These are phyloP conservation scores for Entophlyctis luteolus DNA, from an alignment of 192 early-diverging fungal species.

Conservation along the genomic window DNA sequence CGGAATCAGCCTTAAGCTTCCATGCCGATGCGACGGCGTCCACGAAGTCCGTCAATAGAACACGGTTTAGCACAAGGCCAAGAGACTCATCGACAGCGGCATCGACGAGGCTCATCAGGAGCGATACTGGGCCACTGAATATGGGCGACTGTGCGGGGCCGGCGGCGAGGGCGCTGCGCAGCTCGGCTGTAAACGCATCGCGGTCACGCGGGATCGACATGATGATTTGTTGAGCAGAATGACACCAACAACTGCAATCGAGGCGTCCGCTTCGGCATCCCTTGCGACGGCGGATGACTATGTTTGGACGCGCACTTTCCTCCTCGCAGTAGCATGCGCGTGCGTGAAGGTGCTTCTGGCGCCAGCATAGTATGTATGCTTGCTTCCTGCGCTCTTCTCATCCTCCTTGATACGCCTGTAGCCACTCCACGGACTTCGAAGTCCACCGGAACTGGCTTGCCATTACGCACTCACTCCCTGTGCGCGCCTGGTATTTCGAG, in stretches of 20 bases:
- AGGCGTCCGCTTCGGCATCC: neutral
- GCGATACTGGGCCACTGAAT: too few relatives aligned
- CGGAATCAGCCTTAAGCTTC: conserved; percentile 35
- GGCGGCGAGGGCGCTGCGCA: too few relatives aligned
- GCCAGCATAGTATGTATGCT: neutral
- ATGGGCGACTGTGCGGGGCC: too few relatives aligned
- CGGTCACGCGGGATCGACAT: too few relatives aligned
- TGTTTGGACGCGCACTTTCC: neutral
- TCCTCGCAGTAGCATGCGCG: neutral
- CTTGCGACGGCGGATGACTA: neutral
- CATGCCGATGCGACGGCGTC: conserved; percentile 18
- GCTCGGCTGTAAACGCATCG: too few relatives aligned
- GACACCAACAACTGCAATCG: neutral
- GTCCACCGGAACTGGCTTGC: conserved; percentile 98
- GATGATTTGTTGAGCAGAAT: too few relatives aligned
- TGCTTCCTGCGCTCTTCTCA: neutral
- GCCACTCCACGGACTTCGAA: conserved; percentile 94
- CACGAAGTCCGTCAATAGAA: conserved; percentile 70
- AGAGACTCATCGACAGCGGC: conserved; percentile 50
- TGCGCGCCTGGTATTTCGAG: conserved; percentile 82
- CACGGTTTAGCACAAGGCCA: conserved; percentile 71
- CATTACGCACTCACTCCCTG: conserved; percentile 79
- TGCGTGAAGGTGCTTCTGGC: conserved; percentile 2
- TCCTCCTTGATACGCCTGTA: neutral
- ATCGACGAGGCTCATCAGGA: too few relatives aligned